Evolutionary conservation across 768 basidiomycete genomes (phyloP).

Genomic region (Phallus indusiatus): DNA sequence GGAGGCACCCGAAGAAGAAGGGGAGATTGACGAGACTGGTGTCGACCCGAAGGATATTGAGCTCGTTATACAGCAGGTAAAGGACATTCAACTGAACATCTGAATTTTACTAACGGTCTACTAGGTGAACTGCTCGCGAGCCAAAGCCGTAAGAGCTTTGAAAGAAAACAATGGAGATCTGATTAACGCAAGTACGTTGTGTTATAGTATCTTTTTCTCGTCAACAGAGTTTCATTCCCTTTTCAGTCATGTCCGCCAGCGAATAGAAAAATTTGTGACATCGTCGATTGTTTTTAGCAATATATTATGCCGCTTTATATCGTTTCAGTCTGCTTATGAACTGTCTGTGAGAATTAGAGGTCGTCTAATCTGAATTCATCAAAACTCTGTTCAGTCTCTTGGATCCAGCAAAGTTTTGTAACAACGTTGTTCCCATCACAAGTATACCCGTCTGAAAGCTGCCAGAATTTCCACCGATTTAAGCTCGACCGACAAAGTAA

Average conservation of each 20-base stretch:
- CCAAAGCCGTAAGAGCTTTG: constrained; percentile 83
- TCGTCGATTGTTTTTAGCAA: background rate
- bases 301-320: background rate
- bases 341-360: background rate
- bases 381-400: no score
- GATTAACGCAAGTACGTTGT: constrained; percentile 87
- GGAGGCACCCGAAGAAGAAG: constrained; percentile 76
- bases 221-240: background rate
- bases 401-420: no score
- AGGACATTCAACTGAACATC: background rate
- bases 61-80: constrained; percentile 65
- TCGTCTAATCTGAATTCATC: no score
- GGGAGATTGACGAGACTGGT: constrained; percentile 74
- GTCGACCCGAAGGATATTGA: constrained; percentile 93
- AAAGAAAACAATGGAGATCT: constrained; percentile 90
- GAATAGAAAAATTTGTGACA: constrained; percentile 39
- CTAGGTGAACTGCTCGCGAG: constrained; percentile 81
- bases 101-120: background rate
- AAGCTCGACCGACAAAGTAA: no score
- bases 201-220: background rate
- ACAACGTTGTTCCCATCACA: no score
- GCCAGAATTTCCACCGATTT: no score
- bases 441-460: no score
- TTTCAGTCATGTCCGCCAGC: constrained; percentile 84
- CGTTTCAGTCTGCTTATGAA: background rate